Percentiles rank a stretch among this genome's conserved stretches.
phyloP scores from a whole-genome alignment of 306 rosid genomes.

The Rosa chinensis region DNA sequence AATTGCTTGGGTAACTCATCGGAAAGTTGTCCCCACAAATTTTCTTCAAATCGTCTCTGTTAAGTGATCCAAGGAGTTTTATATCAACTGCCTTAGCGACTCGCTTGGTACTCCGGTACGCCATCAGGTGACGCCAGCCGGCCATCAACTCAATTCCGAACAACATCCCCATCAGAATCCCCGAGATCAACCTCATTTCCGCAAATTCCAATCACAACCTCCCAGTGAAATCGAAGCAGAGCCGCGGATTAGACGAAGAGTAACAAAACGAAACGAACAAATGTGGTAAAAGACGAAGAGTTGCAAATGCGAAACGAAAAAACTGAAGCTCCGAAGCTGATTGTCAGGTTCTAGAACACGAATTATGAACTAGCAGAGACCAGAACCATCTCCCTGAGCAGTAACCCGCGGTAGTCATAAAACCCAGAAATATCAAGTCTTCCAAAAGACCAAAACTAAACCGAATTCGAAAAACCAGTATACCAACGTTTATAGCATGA shows the following conservation, averaged over 20 bases:
- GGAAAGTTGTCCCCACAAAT: no score
- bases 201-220: constrained; percentile 36
- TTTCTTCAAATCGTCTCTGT: no score
- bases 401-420: no score
- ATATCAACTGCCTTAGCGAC: constrained; percentile 61
- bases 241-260: background rate
- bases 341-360: no score
- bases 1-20: no score
- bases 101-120: constrained; percentile 71
- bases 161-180: constrained; percentile 79
- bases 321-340: background rate
- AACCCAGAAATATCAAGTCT: no score
- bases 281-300: background rate
- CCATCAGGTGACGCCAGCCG: constrained; percentile 84
- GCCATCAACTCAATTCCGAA: constrained; percentile 87
- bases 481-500: no score
- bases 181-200: constrained; percentile 88
- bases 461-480: no score
- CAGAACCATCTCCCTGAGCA: no score
- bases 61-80: no score
- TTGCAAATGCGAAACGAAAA: constrained; percentile 3
- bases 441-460: no score
- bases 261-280: background rate
- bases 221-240: constrained; percentile 6
- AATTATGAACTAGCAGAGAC: no score